phyloP scores from a whole-genome alignment of 768 basidiomycete genomes.

The Cyclocybe cylindracea region DNA sequence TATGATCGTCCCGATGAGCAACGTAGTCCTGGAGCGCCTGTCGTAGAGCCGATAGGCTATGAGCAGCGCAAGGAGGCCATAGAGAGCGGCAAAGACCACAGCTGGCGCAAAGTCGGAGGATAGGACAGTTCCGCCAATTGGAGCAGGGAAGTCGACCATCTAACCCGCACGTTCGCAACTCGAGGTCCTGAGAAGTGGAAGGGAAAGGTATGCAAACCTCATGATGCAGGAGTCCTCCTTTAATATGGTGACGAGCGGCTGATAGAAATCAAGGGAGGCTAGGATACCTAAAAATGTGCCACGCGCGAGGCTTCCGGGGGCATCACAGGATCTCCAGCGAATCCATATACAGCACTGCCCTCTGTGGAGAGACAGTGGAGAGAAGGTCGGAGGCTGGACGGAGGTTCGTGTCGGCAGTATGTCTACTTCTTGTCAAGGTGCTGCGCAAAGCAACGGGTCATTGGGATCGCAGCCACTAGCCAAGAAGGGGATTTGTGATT shows the following conservation, averaged over 20 bases:
- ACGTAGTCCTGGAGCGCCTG: conserved; percentile 33
- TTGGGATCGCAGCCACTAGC: too few relatives aligned
- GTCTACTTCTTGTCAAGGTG: too few relatives aligned
- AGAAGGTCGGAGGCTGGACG: too few relatives aligned
- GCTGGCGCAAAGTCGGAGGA: conserved; percentile 43
- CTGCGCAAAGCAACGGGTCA: too few relatives aligned
- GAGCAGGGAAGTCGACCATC: conserved; percentile 38
- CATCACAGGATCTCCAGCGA: not conserved
- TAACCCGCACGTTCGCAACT: not conserved
- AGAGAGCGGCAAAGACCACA: conserved; percentile 40
- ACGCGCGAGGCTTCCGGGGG: not conserved
- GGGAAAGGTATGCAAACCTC: not conserved
- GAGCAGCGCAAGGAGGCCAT: conserved; percentile 36
- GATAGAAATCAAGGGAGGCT: too few relatives aligned
- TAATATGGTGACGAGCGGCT: not conserved
- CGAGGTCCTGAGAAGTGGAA: too few relatives aligned
- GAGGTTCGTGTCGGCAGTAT: too few relatives aligned
- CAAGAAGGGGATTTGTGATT: too few relatives aligned
- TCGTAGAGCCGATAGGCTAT: conserved; percentile 32
- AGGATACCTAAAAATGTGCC: too few relatives aligned
- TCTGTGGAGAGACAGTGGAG: too few relatives aligned
- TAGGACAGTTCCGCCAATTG: conserved; percentile 43
- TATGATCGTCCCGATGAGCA: conserved; percentile 32
- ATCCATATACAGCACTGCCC: too few relatives aligned
- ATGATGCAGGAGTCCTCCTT: not conserved